A percentile compares a stretch with the other conserved stretches of the same genome.
Conservation (phyloP, 2,329 filamentous ascomycete species). For the Macrophomina phaseolina region DNA sequence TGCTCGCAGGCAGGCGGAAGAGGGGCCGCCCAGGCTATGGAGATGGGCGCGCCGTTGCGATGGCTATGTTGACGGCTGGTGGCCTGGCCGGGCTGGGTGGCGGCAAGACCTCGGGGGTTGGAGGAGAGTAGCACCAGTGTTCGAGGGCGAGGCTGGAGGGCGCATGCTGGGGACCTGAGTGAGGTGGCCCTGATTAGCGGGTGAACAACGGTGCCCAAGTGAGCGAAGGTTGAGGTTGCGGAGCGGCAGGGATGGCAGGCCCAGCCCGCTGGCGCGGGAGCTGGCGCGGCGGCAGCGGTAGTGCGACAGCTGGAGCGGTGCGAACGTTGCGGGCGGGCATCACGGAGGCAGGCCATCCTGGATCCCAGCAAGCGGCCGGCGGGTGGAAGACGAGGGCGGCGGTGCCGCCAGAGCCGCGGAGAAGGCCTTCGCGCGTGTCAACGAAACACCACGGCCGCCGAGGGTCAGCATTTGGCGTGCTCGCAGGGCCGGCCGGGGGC, state of each 20-base stretch:
- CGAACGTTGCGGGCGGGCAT: neutral
- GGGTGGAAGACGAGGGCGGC: neutral
- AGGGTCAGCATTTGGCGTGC: neutral
- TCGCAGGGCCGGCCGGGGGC: neutral
- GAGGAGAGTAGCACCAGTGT: neutral
- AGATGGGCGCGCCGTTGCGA: conserved; percentile 1
- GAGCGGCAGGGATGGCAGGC: conserved; percentile 17
- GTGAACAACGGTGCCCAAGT: neutral
- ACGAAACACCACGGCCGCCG: neutral
- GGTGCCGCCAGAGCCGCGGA: neutral
- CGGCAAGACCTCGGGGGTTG: conserved; percentile 1
- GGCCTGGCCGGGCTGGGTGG: neutral
- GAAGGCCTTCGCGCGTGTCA: neutral
- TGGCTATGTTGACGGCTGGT: conserved; percentile 5
- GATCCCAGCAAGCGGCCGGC: neutral
- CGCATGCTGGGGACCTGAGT: neutral
- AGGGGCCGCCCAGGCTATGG: conserved; percentile 1
- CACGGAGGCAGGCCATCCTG: neutral
- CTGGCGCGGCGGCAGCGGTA: conserved; percentile 20
- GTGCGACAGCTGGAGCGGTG: conserved; percentile 4
- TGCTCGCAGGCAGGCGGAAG: neutral
- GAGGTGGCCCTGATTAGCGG: neutral
- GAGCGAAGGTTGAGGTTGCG: neutral
- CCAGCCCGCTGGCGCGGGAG: conserved; percentile 23
- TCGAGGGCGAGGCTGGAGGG: neutral